phyloP scores from a whole-genome alignment of 192 early-diverging fungal species.

The Coemansia reversa region DNA sequence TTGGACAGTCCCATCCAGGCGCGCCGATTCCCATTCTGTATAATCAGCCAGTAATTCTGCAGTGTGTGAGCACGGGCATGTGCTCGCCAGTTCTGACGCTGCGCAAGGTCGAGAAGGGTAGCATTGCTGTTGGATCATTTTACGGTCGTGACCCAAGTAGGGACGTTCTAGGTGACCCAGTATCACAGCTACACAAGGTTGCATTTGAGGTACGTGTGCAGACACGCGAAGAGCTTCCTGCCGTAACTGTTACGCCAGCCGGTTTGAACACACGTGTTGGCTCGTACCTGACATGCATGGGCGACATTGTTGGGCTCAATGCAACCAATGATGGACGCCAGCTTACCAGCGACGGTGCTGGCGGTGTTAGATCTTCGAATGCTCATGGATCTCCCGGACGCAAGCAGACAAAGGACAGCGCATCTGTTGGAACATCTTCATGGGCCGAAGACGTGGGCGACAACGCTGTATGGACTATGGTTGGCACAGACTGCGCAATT shows the following conservation, averaged over 20 bases:
- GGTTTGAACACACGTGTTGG: slow-evolving; percentile 45
- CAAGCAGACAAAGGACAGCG: slow-evolving; percentile 39
- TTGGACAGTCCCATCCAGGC: slow-evolving; percentile 30
- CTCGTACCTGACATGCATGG: slow-evolving; percentile 68
- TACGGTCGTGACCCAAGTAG: slow-evolving; percentile 41
- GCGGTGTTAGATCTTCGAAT: slow-evolving; percentile 5
- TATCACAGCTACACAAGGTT: slow-evolving; percentile 89
- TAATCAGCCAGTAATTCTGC: slow-evolving; percentile 84
- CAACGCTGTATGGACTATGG: slow-evolving; percentile 89
- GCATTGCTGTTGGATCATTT: slow-evolving; percentile 67
- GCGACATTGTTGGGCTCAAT: slow-evolving; percentile 77
- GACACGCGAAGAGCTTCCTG: slow-evolving; percentile 46
- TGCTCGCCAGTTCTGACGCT: slow-evolving; percentile 78
- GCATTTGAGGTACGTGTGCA: slow-evolving; percentile 72
- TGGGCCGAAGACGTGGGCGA: slow-evolving; percentile 86
- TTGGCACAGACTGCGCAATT: slow-evolving; percentile 68
- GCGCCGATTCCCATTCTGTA: slow-evolving; percentile 76
- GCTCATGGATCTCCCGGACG: slow-evolving; percentile 28
- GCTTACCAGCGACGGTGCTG: slow-evolving; percentile 16
- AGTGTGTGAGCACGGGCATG: slow-evolving; percentile 84
- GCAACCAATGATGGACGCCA: slow-evolving; percentile 45
- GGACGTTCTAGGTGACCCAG: slow-evolving; percentile 76
- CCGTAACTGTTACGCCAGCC: slow-evolving; percentile 45
- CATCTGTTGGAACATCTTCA: slow-evolving; percentile 53
- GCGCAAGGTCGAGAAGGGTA: slow-evolving; percentile 82